phyloP scores from a whole-genome alignment of 768 basidiomycete species.

The Mycena sanguinolenta region DNA sequence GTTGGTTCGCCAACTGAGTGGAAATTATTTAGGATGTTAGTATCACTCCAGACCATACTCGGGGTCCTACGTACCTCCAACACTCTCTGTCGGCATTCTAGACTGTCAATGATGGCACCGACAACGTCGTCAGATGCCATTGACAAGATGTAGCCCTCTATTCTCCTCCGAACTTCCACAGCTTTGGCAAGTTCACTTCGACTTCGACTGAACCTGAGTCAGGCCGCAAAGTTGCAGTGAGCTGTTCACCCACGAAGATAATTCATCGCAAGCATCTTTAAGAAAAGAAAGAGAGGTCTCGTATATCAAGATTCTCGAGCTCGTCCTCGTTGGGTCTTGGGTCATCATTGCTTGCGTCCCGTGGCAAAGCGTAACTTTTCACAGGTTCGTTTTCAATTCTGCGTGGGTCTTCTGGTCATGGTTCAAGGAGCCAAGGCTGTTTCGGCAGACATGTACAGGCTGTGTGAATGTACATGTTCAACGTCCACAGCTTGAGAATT shows the following conservation, averaged over 20 bases:
- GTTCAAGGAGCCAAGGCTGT: too few relatives aligned
- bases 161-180: background rate
- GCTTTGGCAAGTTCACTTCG: constrained; percentile 4
- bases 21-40: background rate
- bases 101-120: constrained; percentile 16
- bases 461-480: too few relatives aligned
- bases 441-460: too few relatives aligned
- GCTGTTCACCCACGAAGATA: background rate
- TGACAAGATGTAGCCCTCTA: background rate
- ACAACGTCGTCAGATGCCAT: constrained; percentile 11
- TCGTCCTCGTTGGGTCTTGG: too few relatives aligned
- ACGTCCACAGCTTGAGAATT: too few relatives aligned
- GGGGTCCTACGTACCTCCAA: background rate
- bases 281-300: background rate
- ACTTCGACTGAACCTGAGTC: background rate
- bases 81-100: constrained; percentile 17
- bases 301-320: background rate
- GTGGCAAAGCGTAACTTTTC: too few relatives aligned
- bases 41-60: background rate
- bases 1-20: background rate
- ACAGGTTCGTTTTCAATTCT: too few relatives aligned
- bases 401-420: too few relatives aligned
- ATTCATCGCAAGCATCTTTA: background rate
- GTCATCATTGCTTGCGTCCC: too few relatives aligned
- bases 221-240: background rate